Evolutionary conservation across 2,329 filamentous ascomycete species (phyloP), one percentile per base, ranked within the genome.

Genomic region (Colletotrichum sp.): DNA sequence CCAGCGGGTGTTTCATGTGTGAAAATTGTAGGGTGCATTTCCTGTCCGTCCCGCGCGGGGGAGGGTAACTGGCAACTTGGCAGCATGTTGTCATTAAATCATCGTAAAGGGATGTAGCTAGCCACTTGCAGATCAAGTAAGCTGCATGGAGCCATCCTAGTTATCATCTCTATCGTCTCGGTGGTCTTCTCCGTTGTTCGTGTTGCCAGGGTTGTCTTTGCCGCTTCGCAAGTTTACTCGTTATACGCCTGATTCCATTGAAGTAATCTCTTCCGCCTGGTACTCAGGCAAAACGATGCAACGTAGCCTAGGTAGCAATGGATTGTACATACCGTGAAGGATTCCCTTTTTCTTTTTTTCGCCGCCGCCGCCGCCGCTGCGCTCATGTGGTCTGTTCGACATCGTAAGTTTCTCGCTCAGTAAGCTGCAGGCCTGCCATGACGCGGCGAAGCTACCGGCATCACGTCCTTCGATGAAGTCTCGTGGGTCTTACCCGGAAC

Each of bases 401-500:
- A 48, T 22, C 9, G 19, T 44, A 48, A 48, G n/a, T n/a, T 48
- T 48, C 44, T 22, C 44, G 44, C n/a, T 22, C n/a, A 22, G 44
- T 48, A 48, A 48, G 44, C 44, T 48, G n/a, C n/a, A 48, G n/a
- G 13, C 2, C 44, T 22, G 19, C n/a, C 8, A 12, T 0, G 44
- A 48, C 44, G 11, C 22, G 44, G 19, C 44, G 44, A 48, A 11
- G n/a, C 19, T 48, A 7, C 44, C 7, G 44, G 5, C n/a, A 48
- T 11, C 44, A 48, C 44, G 13, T 7, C n/a, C n/a, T 48, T 48
- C 44, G 11, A n/a, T 48, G 6, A 48, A 22, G n/a, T 48, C 19
- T 48, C 3, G n/a, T 6, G 6, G 11, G 2, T 4, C 7, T 13
- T 7, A 7, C 11, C 44, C 1, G 3, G 11, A 22, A 6, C 19